Percentiles rank a stretch among this genome's conserved stretches.
phyloP scores from a whole-genome alignment of 176 grass and related monocot genomes.

The Lolium rigidum region DNA sequence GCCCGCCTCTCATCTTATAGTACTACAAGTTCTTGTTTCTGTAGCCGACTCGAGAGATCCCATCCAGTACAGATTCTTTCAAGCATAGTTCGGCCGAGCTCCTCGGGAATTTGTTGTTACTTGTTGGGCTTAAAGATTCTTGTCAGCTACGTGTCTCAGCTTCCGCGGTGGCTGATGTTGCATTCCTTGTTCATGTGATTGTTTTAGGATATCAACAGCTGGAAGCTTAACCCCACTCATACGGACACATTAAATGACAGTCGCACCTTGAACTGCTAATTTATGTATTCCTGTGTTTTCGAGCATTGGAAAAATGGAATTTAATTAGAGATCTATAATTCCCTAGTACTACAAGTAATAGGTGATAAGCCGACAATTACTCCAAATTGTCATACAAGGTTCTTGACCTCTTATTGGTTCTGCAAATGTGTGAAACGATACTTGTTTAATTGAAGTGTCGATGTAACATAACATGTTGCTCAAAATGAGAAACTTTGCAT shows the following conservation, averaged over 20 bases:
- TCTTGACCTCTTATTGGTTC: neutral
- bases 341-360: neutral
- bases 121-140: slow-evolving; percentile 27
- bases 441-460: neutral
- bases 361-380: neutral
- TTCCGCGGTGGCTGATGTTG: slow-evolving; percentile 13
- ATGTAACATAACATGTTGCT: neutral
- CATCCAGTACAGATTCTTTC: slow-evolving; percentile 6
- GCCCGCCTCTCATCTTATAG: neutral
- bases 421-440: neutral
- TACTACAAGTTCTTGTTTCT: neutral
- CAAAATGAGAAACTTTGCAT: neutral
- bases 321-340: neutral
- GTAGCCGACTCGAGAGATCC: slow-evolving; percentile 10
- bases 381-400: neutral
- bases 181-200: neutral
- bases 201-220: slow-evolving; percentile 1
- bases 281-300: neutral
- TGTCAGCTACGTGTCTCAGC: neutral
- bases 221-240: neutral
- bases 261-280: neutral
- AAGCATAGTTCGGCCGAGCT: neutral
- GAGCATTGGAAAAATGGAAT: neutral
- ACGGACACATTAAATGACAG: neutral
- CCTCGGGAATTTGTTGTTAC: neutral